Evolutionary conservation across 2,329 filamentous ascomycete species (phyloP).

Genomic region (Penicillium sp.): DNA sequence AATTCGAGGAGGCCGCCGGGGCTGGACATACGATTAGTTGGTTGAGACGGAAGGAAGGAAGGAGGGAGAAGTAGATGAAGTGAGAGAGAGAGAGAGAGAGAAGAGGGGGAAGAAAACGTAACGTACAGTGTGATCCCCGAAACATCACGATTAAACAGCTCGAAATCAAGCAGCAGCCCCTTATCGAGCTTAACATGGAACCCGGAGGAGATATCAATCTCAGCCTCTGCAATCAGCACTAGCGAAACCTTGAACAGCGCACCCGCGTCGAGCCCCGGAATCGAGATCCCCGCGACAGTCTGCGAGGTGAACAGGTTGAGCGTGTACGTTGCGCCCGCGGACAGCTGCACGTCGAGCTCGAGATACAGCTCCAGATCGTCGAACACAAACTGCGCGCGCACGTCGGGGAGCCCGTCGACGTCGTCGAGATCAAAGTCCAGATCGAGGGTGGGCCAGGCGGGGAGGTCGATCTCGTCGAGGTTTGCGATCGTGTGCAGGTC

Average conservation of each 20-base stretch:
- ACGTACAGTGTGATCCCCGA: slow-evolving; percentile 15
- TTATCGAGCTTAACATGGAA: slow-evolving; percentile 17
- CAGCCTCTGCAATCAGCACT: slow-evolving; percentile 12
- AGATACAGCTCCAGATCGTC: slow-evolving; percentile 14
- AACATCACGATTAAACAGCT: slow-evolving; percentile 12
- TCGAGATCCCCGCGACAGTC: slow-evolving; percentile 1
- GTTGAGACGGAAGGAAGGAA: neutral
- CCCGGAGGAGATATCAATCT: slow-evolving; percentile 16
- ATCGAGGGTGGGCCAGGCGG: slow-evolving; percentile 16
- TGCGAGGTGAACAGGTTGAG: slow-evolving; percentile 14
- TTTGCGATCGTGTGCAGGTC: neutral
- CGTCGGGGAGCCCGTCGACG: neutral
- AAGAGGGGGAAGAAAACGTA: neutral
- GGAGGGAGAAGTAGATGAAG: too few relatives aligned
- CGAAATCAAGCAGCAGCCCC: slow-evolving; percentile 4
- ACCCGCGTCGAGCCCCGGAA: slow-evolving; percentile 7
- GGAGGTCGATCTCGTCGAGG: slow-evolving; percentile 3
- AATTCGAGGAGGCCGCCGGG: slow-evolving; percentile 15
- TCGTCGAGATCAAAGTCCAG: slow-evolving; percentile 9
- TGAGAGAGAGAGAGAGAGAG: neutral
- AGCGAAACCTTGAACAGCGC: slow-evolving; percentile 13
- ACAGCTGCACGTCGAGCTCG: slow-evolving; percentile 15
- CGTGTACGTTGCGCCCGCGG: slow-evolving; percentile 14
- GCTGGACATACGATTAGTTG: neutral
- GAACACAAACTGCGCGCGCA: slow-evolving; percentile 9